Conservation (phyloP, 2,329 filamentous ascomycete genomes). For the Hymenoscyphus fructigenus region DNA sequence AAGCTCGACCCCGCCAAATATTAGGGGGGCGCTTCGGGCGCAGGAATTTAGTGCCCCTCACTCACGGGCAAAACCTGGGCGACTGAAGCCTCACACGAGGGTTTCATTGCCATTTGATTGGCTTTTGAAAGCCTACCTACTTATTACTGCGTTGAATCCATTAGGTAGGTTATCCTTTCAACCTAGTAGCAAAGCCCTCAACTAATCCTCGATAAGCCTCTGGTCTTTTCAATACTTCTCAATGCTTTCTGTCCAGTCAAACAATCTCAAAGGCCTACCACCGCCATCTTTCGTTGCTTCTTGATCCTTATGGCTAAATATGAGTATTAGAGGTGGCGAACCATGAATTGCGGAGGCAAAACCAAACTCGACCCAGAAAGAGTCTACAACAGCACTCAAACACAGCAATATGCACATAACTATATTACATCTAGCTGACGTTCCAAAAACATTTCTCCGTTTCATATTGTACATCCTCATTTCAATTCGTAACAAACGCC, state of each 20-base stretch:
- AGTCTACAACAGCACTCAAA: neutral
- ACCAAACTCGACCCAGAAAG: neutral
- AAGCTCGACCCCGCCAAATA: slow-evolving; percentile 1
- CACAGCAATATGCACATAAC: neutral
- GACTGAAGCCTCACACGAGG: neutral
- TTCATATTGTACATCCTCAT: slow-evolving; percentile 6
- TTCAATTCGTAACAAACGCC: slow-evolving; percentile 5
- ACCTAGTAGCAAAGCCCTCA: neutral
- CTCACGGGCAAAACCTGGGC: neutral
- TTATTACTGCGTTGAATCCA: neutral
- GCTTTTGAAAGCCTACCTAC: neutral
- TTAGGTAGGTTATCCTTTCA: neutral
- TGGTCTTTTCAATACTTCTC: no score
- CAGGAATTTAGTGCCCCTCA: neutral
- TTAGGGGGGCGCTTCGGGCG: neutral
- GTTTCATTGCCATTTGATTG: neutral
- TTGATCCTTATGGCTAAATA: neutral
- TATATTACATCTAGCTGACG: neutral
- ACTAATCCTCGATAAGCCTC: neutral
- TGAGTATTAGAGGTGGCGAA: no score
- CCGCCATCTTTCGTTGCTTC: no score
- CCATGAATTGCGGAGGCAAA: neutral
- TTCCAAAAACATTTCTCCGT: neutral
- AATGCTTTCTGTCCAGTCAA: no score
- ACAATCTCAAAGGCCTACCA: no score